These are phyloP conservation scores for Apocynum venetum DNA, from an alignment of 257 asterid genomes.

Conservation along the genomic window DNA sequence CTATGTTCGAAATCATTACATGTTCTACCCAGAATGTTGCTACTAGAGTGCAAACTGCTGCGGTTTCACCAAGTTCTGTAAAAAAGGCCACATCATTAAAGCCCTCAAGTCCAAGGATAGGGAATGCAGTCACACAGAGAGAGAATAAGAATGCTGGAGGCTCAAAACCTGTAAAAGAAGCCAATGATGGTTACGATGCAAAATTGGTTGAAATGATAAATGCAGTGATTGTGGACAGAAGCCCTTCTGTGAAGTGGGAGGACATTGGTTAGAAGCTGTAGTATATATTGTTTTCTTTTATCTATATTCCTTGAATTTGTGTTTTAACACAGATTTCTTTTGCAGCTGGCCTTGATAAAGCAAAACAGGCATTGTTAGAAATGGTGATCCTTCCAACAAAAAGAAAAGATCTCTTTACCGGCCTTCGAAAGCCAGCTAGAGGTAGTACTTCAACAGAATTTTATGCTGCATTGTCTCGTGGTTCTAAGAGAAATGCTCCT, in stretches of 20 bases:
- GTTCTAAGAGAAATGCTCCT: slow-evolving; percentile 5
- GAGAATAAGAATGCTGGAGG: slow-evolving; percentile 32
- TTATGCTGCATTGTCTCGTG: not conserved
- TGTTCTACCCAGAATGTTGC: slow-evolving; percentile 45
- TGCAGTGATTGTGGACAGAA: slow-evolving; percentile 76
- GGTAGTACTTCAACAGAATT: slow-evolving; percentile 43
- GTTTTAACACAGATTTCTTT: slow-evolving; percentile 15
- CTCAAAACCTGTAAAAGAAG: slow-evolving; percentile 42
- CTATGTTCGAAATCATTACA: slow-evolving; percentile 4
- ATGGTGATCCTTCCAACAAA: slow-evolving; percentile 96
- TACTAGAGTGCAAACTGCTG: slow-evolving; percentile 37
- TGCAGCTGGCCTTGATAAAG: slow-evolving; percentile 98
- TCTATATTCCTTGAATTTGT: slow-evolving; percentile 14
- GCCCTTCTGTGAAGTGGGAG: slow-evolving; percentile 98
- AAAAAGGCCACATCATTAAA: slow-evolving; percentile 50
- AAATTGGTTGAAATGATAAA: slow-evolving; percentile 89
- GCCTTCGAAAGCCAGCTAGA: slow-evolving; percentile 90
- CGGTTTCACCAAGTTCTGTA: slow-evolving; percentile 38
- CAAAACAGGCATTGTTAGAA: slow-evolving; percentile 90
- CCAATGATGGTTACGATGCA: slow-evolving; percentile 62
- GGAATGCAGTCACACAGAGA: slow-evolving; percentile 33
- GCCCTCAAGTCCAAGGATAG: slow-evolving; percentile 32
- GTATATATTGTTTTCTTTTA: slow-evolving; percentile 13
- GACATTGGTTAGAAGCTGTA: slow-evolving; percentile 72
- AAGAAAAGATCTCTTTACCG: slow-evolving; percentile 94